phyloP scores from a whole-genome alignment of 78 protist genomes.

The Emiliania huxleyi region DNA sequence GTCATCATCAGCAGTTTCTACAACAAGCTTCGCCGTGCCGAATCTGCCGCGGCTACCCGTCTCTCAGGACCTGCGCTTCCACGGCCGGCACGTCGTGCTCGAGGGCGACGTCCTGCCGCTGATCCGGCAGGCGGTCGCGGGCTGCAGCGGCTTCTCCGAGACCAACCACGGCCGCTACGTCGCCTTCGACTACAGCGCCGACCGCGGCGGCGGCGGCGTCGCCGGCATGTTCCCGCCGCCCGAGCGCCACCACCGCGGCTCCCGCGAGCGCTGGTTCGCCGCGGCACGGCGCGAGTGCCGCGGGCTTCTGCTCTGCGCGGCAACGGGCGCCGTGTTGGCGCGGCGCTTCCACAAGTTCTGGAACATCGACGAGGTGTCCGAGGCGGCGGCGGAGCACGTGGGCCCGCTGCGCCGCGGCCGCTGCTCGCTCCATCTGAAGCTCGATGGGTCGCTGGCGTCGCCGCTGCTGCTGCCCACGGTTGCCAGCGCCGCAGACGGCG shows the following conservation, averaged over 20 bases:
- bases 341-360: conserved; percentile 4
- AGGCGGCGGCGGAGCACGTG: background rate
- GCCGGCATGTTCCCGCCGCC: background rate
- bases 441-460: background rate
- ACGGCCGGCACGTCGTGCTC: too few relatives aligned
- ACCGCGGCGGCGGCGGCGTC: background rate
- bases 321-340: background rate
- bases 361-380: background rate
- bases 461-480: background rate
- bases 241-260: background rate
- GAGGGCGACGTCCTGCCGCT: background rate
- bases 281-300: conserved; percentile 12
- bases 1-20: too few relatives aligned
- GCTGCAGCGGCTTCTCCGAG: background rate
- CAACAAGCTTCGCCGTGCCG: too few relatives aligned
- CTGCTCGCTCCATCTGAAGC: background rate
- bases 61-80: too few relatives aligned
- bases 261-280: background rate
- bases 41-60: too few relatives aligned
- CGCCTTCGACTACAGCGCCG: background rate
- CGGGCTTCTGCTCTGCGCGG: background rate
- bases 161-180: background rate
- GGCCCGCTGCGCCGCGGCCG: too few relatives aligned
- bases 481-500: background rate
- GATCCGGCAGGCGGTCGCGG: background rate